Conservation (phyloP, 768 basidiomycete genomes). For the Cantharellus anzutake region DNA sequence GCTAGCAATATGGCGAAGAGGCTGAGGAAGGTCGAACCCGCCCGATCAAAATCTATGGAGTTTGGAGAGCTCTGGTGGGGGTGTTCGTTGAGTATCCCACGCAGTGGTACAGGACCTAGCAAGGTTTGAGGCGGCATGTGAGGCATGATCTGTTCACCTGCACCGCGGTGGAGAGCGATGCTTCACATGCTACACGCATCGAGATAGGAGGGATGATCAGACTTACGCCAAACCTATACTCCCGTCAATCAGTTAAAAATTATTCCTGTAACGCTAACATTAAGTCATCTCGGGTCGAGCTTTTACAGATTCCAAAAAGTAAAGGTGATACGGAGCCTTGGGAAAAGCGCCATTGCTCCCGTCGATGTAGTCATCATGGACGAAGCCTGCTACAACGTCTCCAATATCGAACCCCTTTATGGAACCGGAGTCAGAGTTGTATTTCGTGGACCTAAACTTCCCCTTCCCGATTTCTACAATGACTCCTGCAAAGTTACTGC, state of each 20-base stretch:
- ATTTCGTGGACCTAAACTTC: slow-evolving; percentile 2
- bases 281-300: too few relatives aligned
- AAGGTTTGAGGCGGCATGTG: slow-evolving; percentile 3
- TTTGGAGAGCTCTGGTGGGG: neutral
- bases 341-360: slow-evolving; percentile 10
- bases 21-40: slow-evolving; percentile 14
- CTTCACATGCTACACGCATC: slow-evolving; percentile 11
- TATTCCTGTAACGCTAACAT: too few relatives aligned
- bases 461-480: slow-evolving; percentile 11
- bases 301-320: too few relatives aligned
- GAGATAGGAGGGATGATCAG: slow-evolving; percentile 9
- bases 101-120: neutral
- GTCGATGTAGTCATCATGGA: slow-evolving; percentile 6
- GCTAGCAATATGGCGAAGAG: slow-evolving; percentile 24
- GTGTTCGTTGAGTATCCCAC: neutral
- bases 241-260: too few relatives aligned
- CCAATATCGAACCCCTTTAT: slow-evolving; percentile 9
- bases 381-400: slow-evolving; percentile 11
- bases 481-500: slow-evolving; percentile 12
- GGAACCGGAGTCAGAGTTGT: neutral
- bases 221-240: slow-evolving; percentile 7
- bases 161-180: slow-evolving; percentile 10
- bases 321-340: too few relatives aligned
- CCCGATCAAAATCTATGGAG: slow-evolving; percentile 8
- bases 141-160: neutral